Percentiles rank a stretch among this genome's conserved stretches.
Conservation (phyloP, 768 basidiomycete genomes). For the Rhizopogon salebrosus region DNA sequence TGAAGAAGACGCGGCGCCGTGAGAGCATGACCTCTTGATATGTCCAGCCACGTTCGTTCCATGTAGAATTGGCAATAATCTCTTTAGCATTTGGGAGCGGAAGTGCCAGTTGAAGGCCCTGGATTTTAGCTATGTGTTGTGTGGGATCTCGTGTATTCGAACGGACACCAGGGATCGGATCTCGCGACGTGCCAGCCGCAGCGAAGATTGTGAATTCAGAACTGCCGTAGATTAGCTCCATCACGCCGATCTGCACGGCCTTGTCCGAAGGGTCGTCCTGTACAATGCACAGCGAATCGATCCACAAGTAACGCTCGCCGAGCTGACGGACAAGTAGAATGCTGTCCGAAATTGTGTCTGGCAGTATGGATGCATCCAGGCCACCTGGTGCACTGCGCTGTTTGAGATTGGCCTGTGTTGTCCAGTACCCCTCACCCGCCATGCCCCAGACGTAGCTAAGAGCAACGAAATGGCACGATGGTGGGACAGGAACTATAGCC, state of each 20-base stretch:
- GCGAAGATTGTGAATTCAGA: conserved; percentile 12
- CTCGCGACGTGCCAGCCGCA: conserved; percentile 2
- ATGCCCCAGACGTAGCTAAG: conserved; percentile 17
- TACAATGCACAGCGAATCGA: conserved; percentile 14
- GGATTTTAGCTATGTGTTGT: conserved; percentile 5
- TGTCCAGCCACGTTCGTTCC: conserved; percentile 13
- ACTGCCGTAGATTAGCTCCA: conserved; percentile 12
- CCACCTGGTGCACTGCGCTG: conserved; percentile 9
- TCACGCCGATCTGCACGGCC: conserved; percentile 8
- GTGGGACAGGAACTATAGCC: neutral
- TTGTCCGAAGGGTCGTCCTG: conserved; percentile 7
- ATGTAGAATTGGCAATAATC: conserved; percentile 7
- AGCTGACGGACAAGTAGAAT: conserved; percentile 10
- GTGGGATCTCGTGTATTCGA: neutral
- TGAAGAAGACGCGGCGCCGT: conserved; percentile 13
- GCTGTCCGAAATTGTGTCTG: conserved; percentile 13
- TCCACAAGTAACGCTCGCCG: conserved; percentile 14
- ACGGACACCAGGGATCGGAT: conserved; percentile 10
- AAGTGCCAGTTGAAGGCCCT: conserved; percentile 7
- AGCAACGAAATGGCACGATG: conserved; percentile 7
- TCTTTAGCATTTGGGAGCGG: conserved; percentile 7
- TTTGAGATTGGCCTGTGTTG: neutral
- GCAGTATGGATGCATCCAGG: conserved; percentile 2
- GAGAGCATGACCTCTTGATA: conserved; percentile 17
- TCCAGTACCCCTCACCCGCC: neutral